Conservation (phyloP, 2,329 filamentous ascomycete species). For the Juglanconis sp. region DNA sequence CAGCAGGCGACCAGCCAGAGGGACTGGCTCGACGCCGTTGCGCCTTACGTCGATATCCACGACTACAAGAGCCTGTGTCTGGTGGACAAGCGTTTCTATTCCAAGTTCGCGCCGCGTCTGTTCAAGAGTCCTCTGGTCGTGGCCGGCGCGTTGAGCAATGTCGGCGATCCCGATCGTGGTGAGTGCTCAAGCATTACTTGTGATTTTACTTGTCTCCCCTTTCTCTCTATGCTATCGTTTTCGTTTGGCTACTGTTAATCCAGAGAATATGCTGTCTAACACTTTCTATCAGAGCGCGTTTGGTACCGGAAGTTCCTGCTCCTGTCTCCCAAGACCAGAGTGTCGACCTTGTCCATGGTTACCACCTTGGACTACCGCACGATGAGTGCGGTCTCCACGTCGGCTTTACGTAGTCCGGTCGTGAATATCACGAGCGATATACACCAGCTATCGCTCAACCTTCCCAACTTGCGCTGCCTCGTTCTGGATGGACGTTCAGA, state of each 20-base stretch:
- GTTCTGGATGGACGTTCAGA: conserved; percentile 46
- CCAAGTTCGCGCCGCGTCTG: conserved; percentile 47
- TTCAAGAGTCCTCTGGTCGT: conserved; percentile 49
- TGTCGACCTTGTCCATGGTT: not conserved
- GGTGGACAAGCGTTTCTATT: conserved; percentile 45
- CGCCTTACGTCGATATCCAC: conserved; percentile 38
- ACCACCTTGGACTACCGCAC: not conserved
- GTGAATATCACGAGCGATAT: conserved; percentile 28
- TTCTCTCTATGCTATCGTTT: too few species aligned
- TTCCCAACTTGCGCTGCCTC: conserved; percentile 45
- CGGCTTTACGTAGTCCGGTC: not conserved
- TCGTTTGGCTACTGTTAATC: too few species aligned
- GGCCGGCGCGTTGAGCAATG: conserved; percentile 32
- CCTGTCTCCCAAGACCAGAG: not conserved
- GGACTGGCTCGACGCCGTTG: conserved; percentile 50
- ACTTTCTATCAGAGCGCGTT: too few species aligned
- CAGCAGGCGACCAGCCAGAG: conserved; percentile 42
- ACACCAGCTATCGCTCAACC: conserved; percentile 32
- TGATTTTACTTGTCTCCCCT: too few species aligned
- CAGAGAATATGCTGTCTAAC: not conserved
- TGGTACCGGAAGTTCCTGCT: too few species aligned
- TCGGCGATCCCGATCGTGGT: conserved; percentile 44
- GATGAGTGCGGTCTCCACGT: not conserved
- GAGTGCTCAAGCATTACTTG: conserved; percentile 21
- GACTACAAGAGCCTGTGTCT: conserved; percentile 47